Conservation (phyloP, 1,284 basidiomycete genomes). For the Papiliotrema fonsecae region DNA sequence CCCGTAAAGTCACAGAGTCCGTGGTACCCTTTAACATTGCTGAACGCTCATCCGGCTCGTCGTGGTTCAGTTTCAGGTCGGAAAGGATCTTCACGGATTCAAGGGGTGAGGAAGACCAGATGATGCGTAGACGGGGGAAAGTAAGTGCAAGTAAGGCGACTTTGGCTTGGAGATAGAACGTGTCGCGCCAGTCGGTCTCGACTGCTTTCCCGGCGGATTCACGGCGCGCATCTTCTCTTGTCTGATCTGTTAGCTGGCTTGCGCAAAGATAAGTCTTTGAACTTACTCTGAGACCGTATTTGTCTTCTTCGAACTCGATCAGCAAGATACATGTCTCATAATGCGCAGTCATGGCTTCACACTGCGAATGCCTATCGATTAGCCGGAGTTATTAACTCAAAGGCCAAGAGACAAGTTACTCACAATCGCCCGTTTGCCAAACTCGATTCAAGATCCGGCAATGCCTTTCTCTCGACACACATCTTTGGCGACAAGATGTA, state of each 20-base stretch:
- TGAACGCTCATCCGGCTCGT: conserved; percentile 72
- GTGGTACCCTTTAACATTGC: conserved; percentile 71
- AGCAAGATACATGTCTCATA: conserved; percentile 91
- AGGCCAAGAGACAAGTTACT: conserved; percentile 49
- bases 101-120: conserved; percentile 96
- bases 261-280: conserved; percentile 51
- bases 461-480: conserved; percentile 91
- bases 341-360: conserved; percentile 92
- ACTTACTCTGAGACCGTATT: conserved; percentile 80
- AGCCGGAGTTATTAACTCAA: background rate
- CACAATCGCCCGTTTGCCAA: conserved; percentile 90
- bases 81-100: conserved; percentile 87
- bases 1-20: conserved; percentile 6
- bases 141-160: conserved; percentile 81
- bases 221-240: conserved; percentile 46
- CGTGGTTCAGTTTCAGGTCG: conserved; percentile 79
- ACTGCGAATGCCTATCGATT: conserved; percentile 80
- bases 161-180: conserved; percentile 72
- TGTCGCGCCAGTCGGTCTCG: conserved; percentile 40
- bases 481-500: conserved; percentile 95
- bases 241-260: conserved; percentile 54
- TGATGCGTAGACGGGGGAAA: conserved; percentile 85
- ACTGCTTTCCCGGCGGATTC: conserved; percentile 58
- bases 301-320: conserved; percentile 99
- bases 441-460: conserved; percentile 84